Conservation (phyloP, 2,329 filamentous ascomycete genomes). For the Aspergillus sojae region DNA sequence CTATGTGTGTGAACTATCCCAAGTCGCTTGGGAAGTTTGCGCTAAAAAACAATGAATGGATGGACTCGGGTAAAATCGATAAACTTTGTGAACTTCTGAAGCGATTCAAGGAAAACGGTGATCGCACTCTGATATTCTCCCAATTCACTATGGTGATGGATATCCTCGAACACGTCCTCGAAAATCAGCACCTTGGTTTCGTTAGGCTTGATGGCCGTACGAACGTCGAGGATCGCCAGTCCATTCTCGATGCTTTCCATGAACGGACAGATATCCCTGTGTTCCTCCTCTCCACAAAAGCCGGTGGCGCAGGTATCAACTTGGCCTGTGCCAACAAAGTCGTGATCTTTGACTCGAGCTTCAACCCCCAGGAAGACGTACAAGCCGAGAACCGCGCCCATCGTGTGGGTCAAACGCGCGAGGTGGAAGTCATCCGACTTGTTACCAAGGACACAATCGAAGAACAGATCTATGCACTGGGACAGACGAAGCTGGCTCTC, state of each 20-base stretch:
- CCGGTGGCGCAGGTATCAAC: conserved; percentile 96
- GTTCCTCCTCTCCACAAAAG: conserved; percentile 90
- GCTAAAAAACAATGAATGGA: conserved; percentile 65
- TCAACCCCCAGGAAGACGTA: conserved; percentile 97
- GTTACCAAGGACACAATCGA: conserved; percentile 84
- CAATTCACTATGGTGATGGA: conserved; percentile 92
- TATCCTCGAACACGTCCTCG: conserved; percentile 81
- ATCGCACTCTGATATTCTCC: conserved; percentile 87
- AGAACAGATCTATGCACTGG: conserved; percentile 88
- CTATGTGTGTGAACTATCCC: conserved; percentile 58
- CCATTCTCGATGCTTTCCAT: conserved; percentile 85
- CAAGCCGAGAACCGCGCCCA: conserved; percentile 97
- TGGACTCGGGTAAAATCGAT: conserved; percentile 81
- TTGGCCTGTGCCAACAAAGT: conserved; percentile 95
- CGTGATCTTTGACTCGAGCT: conserved; percentile 94
- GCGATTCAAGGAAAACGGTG: conserved; percentile 75
- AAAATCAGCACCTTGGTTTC: conserved; percentile 71
- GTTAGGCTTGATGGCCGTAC: conserved; percentile 86
- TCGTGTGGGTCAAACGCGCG: conserved; percentile 84
- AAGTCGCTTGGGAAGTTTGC: conserved; percentile 57
- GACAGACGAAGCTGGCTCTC: conserved; percentile 88
- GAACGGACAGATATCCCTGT: conserved; percentile 75
- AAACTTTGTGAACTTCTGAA: conserved; percentile 75
- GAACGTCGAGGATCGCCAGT: conserved; percentile 78
- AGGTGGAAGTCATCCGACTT: conserved; percentile 87